Conservation (phyloP, 257 asterid species). For the Solanum rostratum region DNA sequence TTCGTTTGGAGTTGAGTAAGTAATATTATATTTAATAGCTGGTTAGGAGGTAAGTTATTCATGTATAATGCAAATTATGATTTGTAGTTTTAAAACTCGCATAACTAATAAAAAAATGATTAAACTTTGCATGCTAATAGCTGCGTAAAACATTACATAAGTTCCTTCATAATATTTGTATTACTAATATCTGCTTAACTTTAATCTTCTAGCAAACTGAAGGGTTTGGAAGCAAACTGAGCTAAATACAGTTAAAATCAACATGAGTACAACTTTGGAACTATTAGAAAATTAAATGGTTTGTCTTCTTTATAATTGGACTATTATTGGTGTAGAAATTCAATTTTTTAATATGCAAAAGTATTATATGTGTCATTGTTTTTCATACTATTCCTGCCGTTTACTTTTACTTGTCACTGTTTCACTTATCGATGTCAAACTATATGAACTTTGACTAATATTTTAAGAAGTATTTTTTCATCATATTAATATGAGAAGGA, state of each 20-base stretch:
- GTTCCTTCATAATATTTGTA: no score
- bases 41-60: accelerated
- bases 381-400: no score
- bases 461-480: no score
- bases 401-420: no score
- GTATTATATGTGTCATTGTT: neutral
- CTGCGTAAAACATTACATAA: neutral
- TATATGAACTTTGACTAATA: no score
- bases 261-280: neutral
- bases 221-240: no score
- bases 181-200: no score
- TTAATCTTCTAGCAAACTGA: no score
- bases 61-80: neutral
- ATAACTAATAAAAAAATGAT: neutral
- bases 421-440: no score
- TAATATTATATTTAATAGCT: neutral
- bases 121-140: neutral
- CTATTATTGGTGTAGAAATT: neutral
- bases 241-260: neutral
- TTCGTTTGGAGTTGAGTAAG: neutral
- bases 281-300: neutral
- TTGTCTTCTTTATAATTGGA: neutral
- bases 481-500: no score
- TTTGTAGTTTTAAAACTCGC: neutral
- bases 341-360: neutral